Percentiles rank a stretch among this genome's conserved stretches.
phyloP scores from a whole-genome alignment of 2,329 filamentous ascomycete species.

The Bipolaris zeicola region DNA sequence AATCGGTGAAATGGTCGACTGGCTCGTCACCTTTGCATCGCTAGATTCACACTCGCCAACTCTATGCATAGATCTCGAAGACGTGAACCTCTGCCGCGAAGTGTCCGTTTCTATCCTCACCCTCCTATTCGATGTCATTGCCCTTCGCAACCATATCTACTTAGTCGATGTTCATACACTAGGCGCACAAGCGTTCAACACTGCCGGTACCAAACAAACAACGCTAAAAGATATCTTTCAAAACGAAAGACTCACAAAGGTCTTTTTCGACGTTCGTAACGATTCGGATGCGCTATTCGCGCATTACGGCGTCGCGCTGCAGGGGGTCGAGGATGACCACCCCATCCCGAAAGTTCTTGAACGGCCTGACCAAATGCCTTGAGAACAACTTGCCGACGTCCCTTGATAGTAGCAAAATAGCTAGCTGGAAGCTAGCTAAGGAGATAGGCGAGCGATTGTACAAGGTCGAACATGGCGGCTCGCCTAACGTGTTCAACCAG shows the following conservation, averaged over 20 bases:
- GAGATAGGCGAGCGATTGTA: conserved; percentile 30
- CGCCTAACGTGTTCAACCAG: conserved; percentile 35
- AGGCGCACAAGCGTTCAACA: conserved; percentile 31
- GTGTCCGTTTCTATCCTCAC: conserved; percentile 34
- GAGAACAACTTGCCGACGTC: background rate
- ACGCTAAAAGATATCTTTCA: conserved; percentile 25
- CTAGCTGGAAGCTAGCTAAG: conserved; percentile 15
- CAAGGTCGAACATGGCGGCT: conserved; percentile 29
- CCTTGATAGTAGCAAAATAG: background rate
- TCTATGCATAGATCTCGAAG: conserved; percentile 34
- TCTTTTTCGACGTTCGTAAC: conserved; percentile 39
- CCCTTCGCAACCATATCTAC: background rate
- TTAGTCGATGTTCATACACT: conserved; percentile 16
- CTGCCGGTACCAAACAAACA: background rate
- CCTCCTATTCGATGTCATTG: conserved; percentile 11
- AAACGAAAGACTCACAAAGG: conserved; percentile 28
- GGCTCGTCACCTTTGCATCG: background rate
- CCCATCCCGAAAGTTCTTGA: background rate
- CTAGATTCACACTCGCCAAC: background rate
- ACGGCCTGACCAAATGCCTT: conserved; percentile 1
- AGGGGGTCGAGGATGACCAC: background rate
- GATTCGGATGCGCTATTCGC: conserved; percentile 34
- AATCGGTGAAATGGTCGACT: conserved; percentile 1
- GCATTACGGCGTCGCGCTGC: conserved; percentile 13
- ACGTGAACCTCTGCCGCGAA: conserved; percentile 30